These are phyloP conservation scores for Aleurites moluccanus DNA, from an alignment of 441 rosid species.

Conservation along the genomic window DNA sequence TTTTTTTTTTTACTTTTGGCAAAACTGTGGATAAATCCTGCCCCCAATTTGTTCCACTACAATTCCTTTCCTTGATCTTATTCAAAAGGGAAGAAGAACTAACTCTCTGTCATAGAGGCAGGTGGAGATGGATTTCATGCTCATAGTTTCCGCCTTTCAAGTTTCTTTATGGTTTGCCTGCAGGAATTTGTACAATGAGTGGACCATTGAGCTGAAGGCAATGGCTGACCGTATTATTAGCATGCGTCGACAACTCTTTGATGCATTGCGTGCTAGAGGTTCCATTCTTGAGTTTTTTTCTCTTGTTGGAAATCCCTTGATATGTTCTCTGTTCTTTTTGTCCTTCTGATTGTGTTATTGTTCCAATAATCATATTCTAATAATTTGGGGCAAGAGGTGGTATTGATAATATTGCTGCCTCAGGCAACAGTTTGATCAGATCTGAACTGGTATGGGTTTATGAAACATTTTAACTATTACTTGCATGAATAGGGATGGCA, in stretches of 20 bases:
- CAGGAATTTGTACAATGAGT: conserved; percentile 73
- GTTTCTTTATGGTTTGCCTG: conserved; percentile 5
- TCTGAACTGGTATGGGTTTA: not conserved
- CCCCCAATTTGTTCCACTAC: not conserved
- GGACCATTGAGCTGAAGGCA: conserved; percentile 82
- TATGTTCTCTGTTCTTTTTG: not conserved
- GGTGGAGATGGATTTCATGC: not conserved
- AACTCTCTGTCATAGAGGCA: not conserved
- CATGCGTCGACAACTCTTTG: conserved; percentile 78
- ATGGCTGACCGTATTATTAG: conserved; percentile 85
- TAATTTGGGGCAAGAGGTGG: not conserved
- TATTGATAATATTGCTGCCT: not conserved
- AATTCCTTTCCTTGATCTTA: not conserved
- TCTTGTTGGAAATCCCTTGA: not conserved
- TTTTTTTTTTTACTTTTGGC: too few species aligned
- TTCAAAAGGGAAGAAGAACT: not conserved
- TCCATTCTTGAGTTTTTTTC: conserved; percentile 1
- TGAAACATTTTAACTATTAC: not conserved
- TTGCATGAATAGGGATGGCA: too few species aligned
- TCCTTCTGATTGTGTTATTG: not conserved
- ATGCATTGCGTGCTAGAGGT: conserved; percentile 71
- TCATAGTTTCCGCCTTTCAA: not conserved
- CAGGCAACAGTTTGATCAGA: not conserved
- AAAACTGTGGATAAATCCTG: too few species aligned
- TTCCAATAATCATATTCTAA: not conserved